Conservation (phyloP, 2,329 filamentous ascomycete genomes). For the Colletotrichum falcatum region DNA sequence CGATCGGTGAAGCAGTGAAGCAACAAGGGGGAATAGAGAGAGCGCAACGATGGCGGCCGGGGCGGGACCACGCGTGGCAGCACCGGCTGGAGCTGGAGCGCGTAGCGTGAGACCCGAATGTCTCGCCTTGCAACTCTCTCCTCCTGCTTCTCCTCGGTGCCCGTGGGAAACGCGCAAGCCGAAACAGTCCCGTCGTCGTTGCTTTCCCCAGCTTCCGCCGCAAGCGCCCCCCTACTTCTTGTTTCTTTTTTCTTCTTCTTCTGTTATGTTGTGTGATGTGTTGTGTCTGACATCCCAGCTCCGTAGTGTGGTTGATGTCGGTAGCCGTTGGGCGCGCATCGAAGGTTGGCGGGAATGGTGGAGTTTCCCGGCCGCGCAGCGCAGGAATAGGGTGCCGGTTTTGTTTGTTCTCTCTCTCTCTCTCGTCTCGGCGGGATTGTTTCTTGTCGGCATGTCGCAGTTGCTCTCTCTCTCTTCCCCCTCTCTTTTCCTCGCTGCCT, state of each 20-base stretch:
- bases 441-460: no score
- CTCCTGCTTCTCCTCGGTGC: conserved; percentile 14
- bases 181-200: conserved; percentile 28
- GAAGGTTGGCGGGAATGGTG: not conserved
- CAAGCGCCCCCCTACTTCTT: not conserved
- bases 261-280: not conserved
- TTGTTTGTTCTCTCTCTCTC: not conserved
- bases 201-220: conserved; percentile 18
- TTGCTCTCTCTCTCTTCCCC: not conserved
- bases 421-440: no score
- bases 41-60: conserved; percentile 3
- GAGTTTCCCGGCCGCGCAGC: not conserved
- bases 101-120: conserved; percentile 30
- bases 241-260: conserved; percentile 14
- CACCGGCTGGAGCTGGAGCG: conserved; percentile 21
- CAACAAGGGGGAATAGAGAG: conserved; percentile 11
- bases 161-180: conserved; percentile 16
- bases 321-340: conserved; percentile 31
- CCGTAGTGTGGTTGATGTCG: conserved; percentile 5
- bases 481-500: not conserved
- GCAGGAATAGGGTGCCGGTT: not conserved
- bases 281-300: not conserved
- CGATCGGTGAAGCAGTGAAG: conserved; percentile 27
- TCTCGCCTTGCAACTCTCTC: conserved; percentile 34
- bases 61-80: conserved; percentile 4